Base-by-base conservation (phyloP, 257 asterid genomes). In the Solanum clarkiae region DNA sequence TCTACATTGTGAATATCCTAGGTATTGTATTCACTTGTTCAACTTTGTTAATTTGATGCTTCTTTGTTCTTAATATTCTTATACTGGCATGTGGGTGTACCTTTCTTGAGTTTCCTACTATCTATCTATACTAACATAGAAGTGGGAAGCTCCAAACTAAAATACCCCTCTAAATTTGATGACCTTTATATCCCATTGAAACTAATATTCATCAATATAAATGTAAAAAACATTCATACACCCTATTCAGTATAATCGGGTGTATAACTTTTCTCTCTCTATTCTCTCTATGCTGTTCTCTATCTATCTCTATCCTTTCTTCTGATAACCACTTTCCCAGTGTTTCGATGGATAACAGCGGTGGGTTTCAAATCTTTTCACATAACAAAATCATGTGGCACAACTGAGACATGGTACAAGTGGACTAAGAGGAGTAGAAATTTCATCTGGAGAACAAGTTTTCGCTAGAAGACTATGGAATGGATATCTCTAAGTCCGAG, bases 1-100 rank as follows among this genome's bases (percentile, higher is more conserved):
- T 95, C 83, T 97, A 89, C 84, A 92, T 94, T 86, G 98, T 97
- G 86, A 97, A 95, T 86, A 97, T 97, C 91, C 93, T 96, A 66
- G 99, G 99, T 93, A 92, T 80, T 65, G 22, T 83, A 68, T 88
- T 89, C 83, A 62, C 85, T 86, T 80, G 54, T 84, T n/a, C 51
- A 66, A 59, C 59, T 85, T 51, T 32, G 83, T 74, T 44, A 12
- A 71, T 62, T 22, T 42, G 70, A 55, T 68, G 62, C 68, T 45
- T 71, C 60, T 69, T 8, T 65, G 68, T 36, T 7, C 75, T 66
- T 57, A 10, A 57, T 80, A 14, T 56, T 84, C 54, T 71, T 44
- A 66, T 66, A 71, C 36, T 71, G 56, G 11, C 32, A 71, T 71
- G 79, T 20, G 80, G 74, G 53, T 71, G 80, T 44, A 20, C 56